phyloP scores from a whole-genome alignment of 768 basidiomycete genomes.

The Paxillus rubicundulus region DNA sequence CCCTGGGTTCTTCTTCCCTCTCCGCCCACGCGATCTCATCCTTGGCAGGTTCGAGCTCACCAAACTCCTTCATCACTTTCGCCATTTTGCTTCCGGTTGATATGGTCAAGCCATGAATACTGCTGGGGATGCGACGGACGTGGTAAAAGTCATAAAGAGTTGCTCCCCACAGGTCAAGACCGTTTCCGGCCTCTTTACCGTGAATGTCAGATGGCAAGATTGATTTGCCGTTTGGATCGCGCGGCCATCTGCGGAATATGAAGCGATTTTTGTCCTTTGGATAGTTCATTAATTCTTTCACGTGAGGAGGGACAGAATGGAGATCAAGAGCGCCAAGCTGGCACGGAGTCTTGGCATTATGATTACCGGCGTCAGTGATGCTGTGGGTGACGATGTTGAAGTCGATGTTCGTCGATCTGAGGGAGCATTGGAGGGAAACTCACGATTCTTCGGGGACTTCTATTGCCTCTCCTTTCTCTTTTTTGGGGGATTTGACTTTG shows the following conservation, averaged over 20 bases:
- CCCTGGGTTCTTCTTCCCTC: slow-evolving; percentile 17
- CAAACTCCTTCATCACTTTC: slow-evolving; percentile 12
- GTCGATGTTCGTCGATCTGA: not conserved
- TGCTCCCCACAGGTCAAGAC: slow-evolving; percentile 23
- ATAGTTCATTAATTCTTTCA: not conserved
- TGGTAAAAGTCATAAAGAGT: slow-evolving; percentile 31
- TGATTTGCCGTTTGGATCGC: slow-evolving; percentile 22
- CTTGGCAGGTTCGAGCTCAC: slow-evolving; percentile 17
- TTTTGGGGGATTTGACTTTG: not conserved
- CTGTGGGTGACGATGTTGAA: not conserved
- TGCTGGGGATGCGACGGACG: slow-evolving; percentile 8
- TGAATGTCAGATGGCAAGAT: slow-evolving; percentile 7
- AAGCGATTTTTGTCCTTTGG: slow-evolving; percentile 6
- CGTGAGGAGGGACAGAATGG: slow-evolving; percentile 1
- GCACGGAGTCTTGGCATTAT: not conserved
- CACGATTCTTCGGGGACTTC: not conserved
- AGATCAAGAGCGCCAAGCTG: slow-evolving; percentile 2
- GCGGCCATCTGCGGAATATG: slow-evolving; percentile 26
- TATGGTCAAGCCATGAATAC: not conserved
- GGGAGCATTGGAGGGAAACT: not conserved
- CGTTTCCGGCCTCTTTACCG: slow-evolving; percentile 23
- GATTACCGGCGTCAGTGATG: not conserved
- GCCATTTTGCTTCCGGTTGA: slow-evolving; percentile 23
- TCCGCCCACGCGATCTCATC: slow-evolving; percentile 20
- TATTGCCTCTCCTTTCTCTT: slow-evolving; percentile 2